Percentiles rank a stretch among this genome's conserved stretches.
phyloP scores from a whole-genome alignment of 2,329 filamentous ascomycete species.

The Arthrobotrys sinensis region DNA sequence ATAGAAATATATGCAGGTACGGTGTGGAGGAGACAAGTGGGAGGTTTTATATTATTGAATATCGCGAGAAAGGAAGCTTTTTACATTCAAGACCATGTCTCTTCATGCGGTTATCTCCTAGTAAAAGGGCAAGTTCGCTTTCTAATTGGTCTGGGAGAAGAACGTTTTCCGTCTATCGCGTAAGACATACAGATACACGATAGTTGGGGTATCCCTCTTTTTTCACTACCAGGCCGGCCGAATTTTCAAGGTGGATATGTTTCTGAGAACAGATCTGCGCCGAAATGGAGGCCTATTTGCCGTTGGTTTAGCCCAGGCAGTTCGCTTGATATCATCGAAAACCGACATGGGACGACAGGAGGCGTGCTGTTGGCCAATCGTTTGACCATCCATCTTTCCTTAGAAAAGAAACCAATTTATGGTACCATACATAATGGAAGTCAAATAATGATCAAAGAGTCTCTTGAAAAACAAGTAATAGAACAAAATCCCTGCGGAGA shows the following conservation, averaged over 20 bases:
- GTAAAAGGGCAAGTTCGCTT: not conserved
- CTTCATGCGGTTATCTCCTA: constrained; percentile 29
- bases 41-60: constrained; percentile 34
- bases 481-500: constrained; percentile 23
- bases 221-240: constrained; percentile 15
- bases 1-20: constrained; percentile 1
- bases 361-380: constrained; percentile 39
- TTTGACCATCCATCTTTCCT: constrained; percentile 32
- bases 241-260: not conserved
- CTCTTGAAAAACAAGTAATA: constrained; percentile 14
- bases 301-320: constrained; percentile 10
- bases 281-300: constrained; percentile 9
- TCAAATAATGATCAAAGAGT: not conserved
- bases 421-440: not conserved
- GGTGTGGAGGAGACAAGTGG: constrained; percentile 7
- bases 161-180: constrained; percentile 12
- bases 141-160: constrained; percentile 21
- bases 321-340: constrained; percentile 10
- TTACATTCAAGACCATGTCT: constrained; percentile 2
- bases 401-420: constrained; percentile 47
- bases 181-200: constrained; percentile 44
- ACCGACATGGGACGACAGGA: constrained; percentile 41
- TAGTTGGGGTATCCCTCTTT: constrained; percentile 10
- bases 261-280: constrained; percentile 31
- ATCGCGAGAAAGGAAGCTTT: not conserved